Base-by-base conservation (phyloP, 495 filamentous ascomycete genomes). In the Astrothelium macrocarpum region DNA sequence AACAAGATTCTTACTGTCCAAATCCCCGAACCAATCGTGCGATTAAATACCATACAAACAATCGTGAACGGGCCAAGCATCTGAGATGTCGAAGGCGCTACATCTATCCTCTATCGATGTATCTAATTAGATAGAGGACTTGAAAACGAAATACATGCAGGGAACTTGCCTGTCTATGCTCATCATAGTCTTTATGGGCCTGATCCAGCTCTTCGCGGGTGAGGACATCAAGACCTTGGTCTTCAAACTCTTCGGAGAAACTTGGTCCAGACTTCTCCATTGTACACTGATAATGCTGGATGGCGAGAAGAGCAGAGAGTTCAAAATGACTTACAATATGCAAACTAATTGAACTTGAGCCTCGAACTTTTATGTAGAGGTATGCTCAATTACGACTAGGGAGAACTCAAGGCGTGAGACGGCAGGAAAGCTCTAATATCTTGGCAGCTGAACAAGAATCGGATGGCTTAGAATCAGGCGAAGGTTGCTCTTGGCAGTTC, bases 1-100 rank as follows among this genome's bases (percentile, higher is more conserved):
- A 59, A 26, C 53, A 26, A 25, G 12, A 26, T 11, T 16, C 11
- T 12, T n/a, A n/a, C 29, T 61, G 29, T 39, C 39, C 23, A 67
- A n/a, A 68, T 68, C 1, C 67, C 64, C 16, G 64, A 66, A 29
- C 67, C 67, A 31, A 70, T 70, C 25, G 67, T 65, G 2, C 67
- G 65, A 46, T 70, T 70, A 9, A 67, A 45, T 18, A 67, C 28
- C 18, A 67, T 49, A 49, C 62, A 64, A 14, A 64, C 36, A 12
- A 64, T 23, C 1, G 53, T 64, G 32, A 64, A 64, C 23, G 26
- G 32, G 12, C 62, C 62, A 29, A 64, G 32, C 31, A 60, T n/a
- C 31, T 64, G 53, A 42, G 31, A 23, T 5, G 16, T 60, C n/a
- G 53, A 28, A 45, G 62, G 62, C 20, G 62, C 31, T 25, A 59